Evolutionary conservation across 192 early-diverging fungal genomes (phyloP).

Genomic region (Gamsiella multidivaricata): DNA sequence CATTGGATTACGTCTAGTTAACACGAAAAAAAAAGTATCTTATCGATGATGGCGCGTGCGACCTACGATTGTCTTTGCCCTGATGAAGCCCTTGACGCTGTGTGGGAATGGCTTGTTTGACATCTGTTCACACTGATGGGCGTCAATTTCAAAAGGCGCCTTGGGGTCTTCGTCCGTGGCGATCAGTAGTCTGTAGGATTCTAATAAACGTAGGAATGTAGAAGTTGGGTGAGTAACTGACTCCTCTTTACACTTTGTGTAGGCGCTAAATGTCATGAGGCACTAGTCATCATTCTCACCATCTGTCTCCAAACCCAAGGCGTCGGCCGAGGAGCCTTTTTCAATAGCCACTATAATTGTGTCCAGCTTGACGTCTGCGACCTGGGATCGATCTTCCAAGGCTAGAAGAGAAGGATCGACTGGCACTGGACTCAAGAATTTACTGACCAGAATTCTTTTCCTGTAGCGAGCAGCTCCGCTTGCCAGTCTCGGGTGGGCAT

Average conservation of each 20-base stretch:
- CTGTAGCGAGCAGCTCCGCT: slow-evolving; percentile 14
- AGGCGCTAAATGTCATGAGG: too few species aligned
- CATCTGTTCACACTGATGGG: slow-evolving; percentile 11
- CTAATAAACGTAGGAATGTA: slow-evolving; percentile 2
- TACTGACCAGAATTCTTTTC: slow-evolving; percentile 24
- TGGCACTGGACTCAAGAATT: slow-evolving; percentile 34
- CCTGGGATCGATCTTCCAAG: slow-evolving; percentile 22
- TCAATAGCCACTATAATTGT: slow-evolving; percentile 14
- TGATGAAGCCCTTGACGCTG: slow-evolving; percentile 21
- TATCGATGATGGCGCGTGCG: neutral
- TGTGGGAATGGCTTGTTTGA: neutral
- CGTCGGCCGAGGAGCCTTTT: neutral
- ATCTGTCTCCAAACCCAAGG: slow-evolving; percentile 22
- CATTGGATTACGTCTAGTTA: neutral
- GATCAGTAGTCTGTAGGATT: slow-evolving; percentile 35
- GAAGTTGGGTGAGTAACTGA: neutral
- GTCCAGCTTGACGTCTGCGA: neutral
- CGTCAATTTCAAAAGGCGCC: slow-evolving; percentile 18
- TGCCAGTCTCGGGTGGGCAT: slow-evolving; percentile 10
- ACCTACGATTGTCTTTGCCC: slow-evolving; percentile 39
- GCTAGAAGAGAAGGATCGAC: neutral
- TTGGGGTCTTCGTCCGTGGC: slow-evolving; percentile 21
- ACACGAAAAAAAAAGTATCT: neutral
- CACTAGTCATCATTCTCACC: slow-evolving; percentile 22
- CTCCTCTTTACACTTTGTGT: too few species aligned